Evolutionary conservation across 2,329 filamentous ascomycete genomes (phyloP).

Genomic region (Ophiostoma quercus): DNA sequence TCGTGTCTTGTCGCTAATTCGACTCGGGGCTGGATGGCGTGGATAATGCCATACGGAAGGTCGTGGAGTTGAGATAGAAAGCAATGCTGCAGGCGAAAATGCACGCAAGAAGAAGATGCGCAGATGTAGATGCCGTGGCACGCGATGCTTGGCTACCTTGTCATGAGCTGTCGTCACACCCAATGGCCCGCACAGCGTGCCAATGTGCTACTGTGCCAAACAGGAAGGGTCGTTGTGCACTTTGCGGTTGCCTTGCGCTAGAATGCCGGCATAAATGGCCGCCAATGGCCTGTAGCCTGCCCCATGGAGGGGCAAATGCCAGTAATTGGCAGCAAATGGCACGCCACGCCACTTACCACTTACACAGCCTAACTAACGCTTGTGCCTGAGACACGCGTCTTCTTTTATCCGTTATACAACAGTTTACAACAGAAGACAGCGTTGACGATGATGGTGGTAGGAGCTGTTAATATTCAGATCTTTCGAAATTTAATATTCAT

Average conservation of each 20-base stretch:
- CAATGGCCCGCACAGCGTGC: not conserved
- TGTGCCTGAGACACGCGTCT: not conserved
- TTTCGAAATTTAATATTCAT: no score
- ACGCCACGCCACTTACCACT: constrained; percentile 9
- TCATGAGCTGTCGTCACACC: not conserved
- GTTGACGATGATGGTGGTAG: no score
- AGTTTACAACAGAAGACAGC: no score
- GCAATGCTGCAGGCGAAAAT: not conserved
- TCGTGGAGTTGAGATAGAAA: not conserved
- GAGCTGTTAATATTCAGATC: no score
- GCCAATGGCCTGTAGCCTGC: not conserved
- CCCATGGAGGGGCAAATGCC: not conserved
- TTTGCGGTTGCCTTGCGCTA: not conserved
- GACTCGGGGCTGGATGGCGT: constrained; percentile 1
- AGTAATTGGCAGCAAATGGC: not conserved
- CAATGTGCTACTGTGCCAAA: not conserved
- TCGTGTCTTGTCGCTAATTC: constrained; percentile 10
- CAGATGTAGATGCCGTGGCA: not conserved
- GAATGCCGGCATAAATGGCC: not conserved
- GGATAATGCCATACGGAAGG: constrained; percentile 4
- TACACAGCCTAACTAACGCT: constrained; percentile 4
- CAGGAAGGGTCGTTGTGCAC: not conserved
- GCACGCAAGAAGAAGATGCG: not conserved
- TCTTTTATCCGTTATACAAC: not conserved
- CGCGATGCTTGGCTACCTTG: constrained; percentile 10